Percentiles rank a stretch among this genome's conserved stretches.
Conservation (phyloP, 768 basidiomycete species). For the Hericium erinaceus region DNA sequence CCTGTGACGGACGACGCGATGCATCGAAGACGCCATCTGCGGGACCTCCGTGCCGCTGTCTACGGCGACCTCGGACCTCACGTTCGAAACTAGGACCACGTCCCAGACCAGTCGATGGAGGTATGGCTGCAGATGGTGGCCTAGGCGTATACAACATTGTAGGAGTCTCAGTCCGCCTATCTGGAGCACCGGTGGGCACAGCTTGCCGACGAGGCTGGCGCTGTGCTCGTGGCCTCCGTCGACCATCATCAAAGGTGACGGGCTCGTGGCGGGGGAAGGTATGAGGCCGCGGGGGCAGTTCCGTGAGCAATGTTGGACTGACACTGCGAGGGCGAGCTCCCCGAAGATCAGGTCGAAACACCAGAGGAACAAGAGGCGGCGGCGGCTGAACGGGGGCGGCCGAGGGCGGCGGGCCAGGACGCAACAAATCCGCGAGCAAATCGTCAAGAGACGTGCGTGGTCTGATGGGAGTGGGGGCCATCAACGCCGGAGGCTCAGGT, state of each 20-base stretch:
- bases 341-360: conserved; percentile 39
- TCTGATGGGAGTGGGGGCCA: conserved; percentile 32
- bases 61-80: background rate
- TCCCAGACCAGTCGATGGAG: background rate
- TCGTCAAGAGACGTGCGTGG: conserved; percentile 47
- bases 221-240: background rate
- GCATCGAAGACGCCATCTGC: background rate
- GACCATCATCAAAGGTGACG: background rate
- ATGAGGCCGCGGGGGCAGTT: conserved; percentile 20
- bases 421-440: conserved; percentile 51
- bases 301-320: conserved; percentile 26
- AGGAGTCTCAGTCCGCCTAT: background rate
- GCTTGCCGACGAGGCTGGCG: background rate
- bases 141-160: background rate
- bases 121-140: background rate
- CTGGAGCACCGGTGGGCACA: background rate
- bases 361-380: conserved; percentile 45
- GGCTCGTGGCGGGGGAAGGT: conserved; percentile 8
- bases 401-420: conserved; percentile 32
- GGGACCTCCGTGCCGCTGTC: background rate
- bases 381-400: conserved; percentile 35
- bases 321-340: conserved; percentile 30
- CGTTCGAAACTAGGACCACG: background rate
- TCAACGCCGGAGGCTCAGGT: conserved; percentile 28
- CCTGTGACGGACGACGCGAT: background rate